Percentiles rank a stretch among this genome's conserved stretches.
Conservation (phyloP, 1,284 basidiomycete species). For the Ceratobasidium sp. region DNA sequence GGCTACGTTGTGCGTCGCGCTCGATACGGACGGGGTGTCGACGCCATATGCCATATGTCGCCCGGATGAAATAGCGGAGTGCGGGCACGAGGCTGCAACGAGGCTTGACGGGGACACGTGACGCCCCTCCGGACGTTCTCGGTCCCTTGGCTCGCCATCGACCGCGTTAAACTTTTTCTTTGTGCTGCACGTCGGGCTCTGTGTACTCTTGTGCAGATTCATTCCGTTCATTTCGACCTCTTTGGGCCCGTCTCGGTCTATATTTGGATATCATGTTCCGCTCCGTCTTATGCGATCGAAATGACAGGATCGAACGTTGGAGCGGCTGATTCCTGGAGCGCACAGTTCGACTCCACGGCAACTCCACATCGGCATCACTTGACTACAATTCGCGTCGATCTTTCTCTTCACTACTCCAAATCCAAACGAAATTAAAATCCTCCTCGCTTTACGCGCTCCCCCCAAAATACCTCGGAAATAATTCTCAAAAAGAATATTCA, state of each 20-base stretch:
- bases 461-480: not conserved
- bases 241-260: no score
- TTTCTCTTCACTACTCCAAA: no score
- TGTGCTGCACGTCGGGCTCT: not conserved
- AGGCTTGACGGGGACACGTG: conserved; percentile 29
- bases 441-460: no score
- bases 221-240: no score
- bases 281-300: no score
- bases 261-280: no score
- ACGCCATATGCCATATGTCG: not conserved
- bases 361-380: not conserved
- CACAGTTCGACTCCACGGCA: no score
- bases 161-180: not conserved
- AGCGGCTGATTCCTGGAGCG: no score
- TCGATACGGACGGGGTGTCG: conserved; percentile 1
- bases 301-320: no score
- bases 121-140: conserved; percentile 9
- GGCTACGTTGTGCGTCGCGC: conserved; percentile 6
- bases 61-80: conserved; percentile 30
- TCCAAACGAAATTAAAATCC: no score
- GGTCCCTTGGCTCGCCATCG: conserved; percentile 22
- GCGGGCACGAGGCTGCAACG: conserved; percentile 39
- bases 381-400: no score
- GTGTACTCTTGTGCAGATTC: not conserved
- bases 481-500: not conserved